Evolutionary conservation across 805 yeast genomes (phyloP).

Genomic region (Ogataea wickerhamii): DNA sequence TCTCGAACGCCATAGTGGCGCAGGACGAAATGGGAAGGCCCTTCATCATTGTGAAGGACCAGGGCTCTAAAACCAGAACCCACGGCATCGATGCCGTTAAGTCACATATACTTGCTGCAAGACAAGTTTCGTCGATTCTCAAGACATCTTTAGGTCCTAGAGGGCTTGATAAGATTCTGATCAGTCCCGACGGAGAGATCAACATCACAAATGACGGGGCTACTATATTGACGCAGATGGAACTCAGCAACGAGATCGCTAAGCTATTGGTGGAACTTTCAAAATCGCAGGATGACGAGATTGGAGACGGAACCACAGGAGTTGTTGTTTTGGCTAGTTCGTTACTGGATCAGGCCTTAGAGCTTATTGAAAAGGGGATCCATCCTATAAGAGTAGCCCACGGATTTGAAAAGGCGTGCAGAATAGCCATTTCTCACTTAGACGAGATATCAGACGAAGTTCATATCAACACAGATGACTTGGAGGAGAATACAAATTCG

Average conservation of each 20-base stretch:
- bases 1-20: slow-evolving; percentile 97
- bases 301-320: slow-evolving; percentile 99
- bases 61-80: slow-evolving; percentile 46
- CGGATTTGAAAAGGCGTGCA: slow-evolving; percentile 96
- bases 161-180: slow-evolving; percentile 94
- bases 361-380: slow-evolving; percentile 91
- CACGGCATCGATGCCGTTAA: slow-evolving; percentile 80
- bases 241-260: slow-evolving; percentile 92
- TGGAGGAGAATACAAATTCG: slow-evolving; percentile 28
- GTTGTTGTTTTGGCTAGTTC: slow-evolving; percentile 97
- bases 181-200: slow-evolving; percentile 95
- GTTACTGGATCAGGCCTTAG: slow-evolving; percentile 87
- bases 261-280: slow-evolving; percentile 91
- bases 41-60: slow-evolving; percentile 91
- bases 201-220: slow-evolving; percentile 99
- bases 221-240: slow-evolving; percentile 93
- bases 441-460: slow-evolving; percentile 55
- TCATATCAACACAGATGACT: slow-evolving; percentile 27
- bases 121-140: slow-evolving; percentile 89
- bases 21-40: slow-evolving; percentile 99
- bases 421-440: slow-evolving; percentile 75
- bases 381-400: slow-evolving; percentile 97
- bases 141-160: slow-evolving; percentile 95
- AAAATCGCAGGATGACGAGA: slow-evolving; percentile 94
- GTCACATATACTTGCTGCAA: slow-evolving; percentile 90